These are phyloP conservation scores for Claviceps maximensis DNA, from an alignment of 2,329 filamentous ascomycete species.

Conservation along the genomic window DNA sequence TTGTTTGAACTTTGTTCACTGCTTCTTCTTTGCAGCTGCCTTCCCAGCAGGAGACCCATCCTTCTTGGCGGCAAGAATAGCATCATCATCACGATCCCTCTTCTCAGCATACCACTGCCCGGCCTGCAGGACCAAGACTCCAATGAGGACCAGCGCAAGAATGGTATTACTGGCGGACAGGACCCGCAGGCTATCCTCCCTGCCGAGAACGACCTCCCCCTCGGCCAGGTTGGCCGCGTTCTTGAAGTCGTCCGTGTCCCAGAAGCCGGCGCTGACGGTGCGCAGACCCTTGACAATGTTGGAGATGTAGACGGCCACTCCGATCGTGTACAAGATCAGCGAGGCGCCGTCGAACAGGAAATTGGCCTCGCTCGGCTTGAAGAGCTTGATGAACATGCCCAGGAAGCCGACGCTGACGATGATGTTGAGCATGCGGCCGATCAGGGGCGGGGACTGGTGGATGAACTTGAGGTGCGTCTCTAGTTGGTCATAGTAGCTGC, in stretches of 20 bases:
- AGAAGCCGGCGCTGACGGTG: conserved; percentile 63
- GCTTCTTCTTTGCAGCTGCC: conserved; percentile 24
- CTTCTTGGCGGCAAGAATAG: conserved; percentile 39
- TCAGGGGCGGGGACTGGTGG: conserved; percentile 81
- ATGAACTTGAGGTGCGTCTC: conserved; percentile 85
- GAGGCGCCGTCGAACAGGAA: conserved; percentile 85
- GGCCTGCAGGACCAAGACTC: conserved; percentile 83
- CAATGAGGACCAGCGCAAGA: conserved; percentile 78
- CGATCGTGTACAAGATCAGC: conserved; percentile 71
- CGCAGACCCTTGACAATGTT: conserved; percentile 94
- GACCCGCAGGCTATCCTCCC: conserved; percentile 85
- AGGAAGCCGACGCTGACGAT: conserved; percentile 76
- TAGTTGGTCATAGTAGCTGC: conserved; percentile 66
- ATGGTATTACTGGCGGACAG: conserved; percentile 94
- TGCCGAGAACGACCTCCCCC: conserved; percentile 56
- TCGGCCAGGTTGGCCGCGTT: conserved; percentile 29
- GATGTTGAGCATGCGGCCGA: conserved; percentile 87
- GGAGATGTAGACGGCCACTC: conserved; percentile 81
- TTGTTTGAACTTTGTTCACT: conserved; percentile 10
- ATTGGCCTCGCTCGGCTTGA: conserved; percentile 85
- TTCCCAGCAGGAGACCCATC: conserved; percentile 13
- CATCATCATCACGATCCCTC: conserved; percentile 73
- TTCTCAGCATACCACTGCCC: conserved; percentile 98
- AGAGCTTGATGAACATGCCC: conserved; percentile 88
- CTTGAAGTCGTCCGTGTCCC: conserved; percentile 29